These are phyloP conservation scores for Colletotrichum sp. DNA, from an alignment of 2,329 filamentous ascomycete species.

Conservation along the genomic window DNA sequence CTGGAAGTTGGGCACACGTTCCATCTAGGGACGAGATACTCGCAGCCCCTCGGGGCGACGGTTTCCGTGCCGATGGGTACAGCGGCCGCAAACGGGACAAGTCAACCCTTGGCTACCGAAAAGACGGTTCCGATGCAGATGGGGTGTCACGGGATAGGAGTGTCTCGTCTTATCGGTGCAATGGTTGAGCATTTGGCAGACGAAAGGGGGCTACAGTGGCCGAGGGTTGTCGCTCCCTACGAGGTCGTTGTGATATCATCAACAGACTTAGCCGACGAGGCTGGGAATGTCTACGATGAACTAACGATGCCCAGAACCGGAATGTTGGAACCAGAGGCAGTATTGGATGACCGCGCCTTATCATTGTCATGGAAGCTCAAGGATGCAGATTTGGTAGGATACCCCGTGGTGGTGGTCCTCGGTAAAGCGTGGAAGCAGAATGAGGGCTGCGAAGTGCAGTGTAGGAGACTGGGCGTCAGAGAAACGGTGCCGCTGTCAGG, in stretches of 20 bases:
- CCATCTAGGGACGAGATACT: constrained; percentile 89
- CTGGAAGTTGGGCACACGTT: constrained; percentile 97
- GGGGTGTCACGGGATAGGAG: constrained; percentile 96
- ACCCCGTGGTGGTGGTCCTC: constrained; percentile 81
- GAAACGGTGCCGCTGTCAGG: constrained; percentile 59
- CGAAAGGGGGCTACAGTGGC: constrained; percentile 83
- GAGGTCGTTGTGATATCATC: constrained; percentile 71
- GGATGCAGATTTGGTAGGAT: constrained; percentile 89
- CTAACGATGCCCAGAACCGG: constrained; percentile 39
- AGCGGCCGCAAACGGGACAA: not conserved
- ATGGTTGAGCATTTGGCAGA: constrained; percentile 80
- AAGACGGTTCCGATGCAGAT: constrained; percentile 71
- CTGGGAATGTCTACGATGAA: constrained; percentile 66
- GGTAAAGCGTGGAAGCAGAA: constrained; percentile 71
- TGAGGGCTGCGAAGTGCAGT: constrained; percentile 77
- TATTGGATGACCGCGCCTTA: constrained; percentile 76
- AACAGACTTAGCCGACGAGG: constrained; percentile 50
- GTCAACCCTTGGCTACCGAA: not conserved
- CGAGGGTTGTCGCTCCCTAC: constrained; percentile 83
- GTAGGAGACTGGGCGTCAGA: constrained; percentile 68
- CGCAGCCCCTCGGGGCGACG: constrained; percentile 70
- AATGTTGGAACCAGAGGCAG: constrained; percentile 56
- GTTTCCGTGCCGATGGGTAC: constrained; percentile 52
- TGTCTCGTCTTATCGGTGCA: constrained; percentile 88
- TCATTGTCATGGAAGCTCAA: constrained; percentile 83